Percentiles rank a stretch among this genome's conserved stretches.
These are phyloP conservation scores for Geotrichum phurueaensis DNA, from an alignment of 1,139 yeast genomes.

Conservation along the genomic window DNA sequence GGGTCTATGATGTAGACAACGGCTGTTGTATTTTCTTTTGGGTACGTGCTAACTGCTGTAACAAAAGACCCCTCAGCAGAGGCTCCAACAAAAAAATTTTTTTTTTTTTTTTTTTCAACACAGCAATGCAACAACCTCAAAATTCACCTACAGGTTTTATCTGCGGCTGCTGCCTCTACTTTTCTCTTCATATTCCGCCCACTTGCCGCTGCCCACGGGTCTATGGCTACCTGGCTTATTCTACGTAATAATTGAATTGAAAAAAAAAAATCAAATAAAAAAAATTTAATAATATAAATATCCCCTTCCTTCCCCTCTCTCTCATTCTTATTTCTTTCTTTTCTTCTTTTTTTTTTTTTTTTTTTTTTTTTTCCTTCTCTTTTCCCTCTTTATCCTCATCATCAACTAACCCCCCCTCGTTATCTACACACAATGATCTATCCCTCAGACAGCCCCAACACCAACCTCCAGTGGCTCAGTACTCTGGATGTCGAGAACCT, in stretches of 20 bases:
- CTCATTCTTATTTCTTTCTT: neutral
- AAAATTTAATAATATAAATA: neutral
- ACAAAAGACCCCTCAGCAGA: neutral
- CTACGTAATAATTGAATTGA: neutral
- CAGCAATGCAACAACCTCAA: neutral
- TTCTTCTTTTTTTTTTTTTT: slow-evolving; percentile 1
- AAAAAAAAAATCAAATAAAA: neutral
- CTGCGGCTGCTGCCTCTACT: neutral
- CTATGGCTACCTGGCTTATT: neutral
- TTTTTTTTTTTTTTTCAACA: neutral
- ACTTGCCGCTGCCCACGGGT: neutral
- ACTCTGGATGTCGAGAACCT: slow-evolving; percentile 68
- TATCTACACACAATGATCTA: slow-evolving; percentile 26
- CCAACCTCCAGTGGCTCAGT: slow-evolving; percentile 71
- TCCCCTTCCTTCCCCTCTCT: neutral
- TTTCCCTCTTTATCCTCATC: neutral
- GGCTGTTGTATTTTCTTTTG: neutral
- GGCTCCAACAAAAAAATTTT: neutral
- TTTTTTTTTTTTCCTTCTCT: slow-evolving; percentile 1
- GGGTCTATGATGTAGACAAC: neutral
- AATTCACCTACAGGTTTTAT: neutral
- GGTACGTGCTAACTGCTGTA: neutral
- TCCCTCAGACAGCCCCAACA: slow-evolving; percentile 30
- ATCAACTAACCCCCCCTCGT: neutral
- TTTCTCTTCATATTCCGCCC: neutral